Evolutionary conservation across 805 yeast genomes (phyloP).

Genomic region (Metschnikowia colocasiae): DNA sequence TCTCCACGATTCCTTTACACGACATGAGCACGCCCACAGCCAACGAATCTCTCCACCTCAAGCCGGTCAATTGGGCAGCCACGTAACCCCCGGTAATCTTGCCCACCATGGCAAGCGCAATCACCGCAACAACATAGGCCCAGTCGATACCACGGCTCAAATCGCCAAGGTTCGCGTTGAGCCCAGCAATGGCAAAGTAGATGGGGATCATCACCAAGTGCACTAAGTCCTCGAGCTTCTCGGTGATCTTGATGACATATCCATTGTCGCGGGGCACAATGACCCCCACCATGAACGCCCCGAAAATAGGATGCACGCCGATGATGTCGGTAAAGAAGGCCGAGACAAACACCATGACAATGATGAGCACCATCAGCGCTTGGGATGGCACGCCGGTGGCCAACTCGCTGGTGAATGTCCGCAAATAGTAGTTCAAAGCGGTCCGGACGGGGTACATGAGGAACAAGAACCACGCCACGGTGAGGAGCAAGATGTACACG

Average conservation of each 20-base stretch:
- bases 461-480: slow-evolving; percentile 66
- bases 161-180: slow-evolving; percentile 63
- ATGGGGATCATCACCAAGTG: slow-evolving; percentile 69
- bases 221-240: slow-evolving; percentile 74
- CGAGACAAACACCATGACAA: slow-evolving; percentile 57
- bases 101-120: slow-evolving; percentile 62
- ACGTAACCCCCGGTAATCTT: slow-evolving; percentile 65
- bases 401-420: slow-evolving; percentile 50
- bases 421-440: slow-evolving; percentile 43
- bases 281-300: slow-evolving; percentile 75
- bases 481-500: slow-evolving; percentile 61
- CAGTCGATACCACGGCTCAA: slow-evolving; percentile 66
- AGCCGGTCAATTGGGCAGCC: slow-evolving; percentile 58
- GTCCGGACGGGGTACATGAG: slow-evolving; percentile 55
- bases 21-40: slow-evolving; percentile 82
- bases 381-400: slow-evolving; percentile 61
- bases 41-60: slow-evolving; percentile 68
- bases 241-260: slow-evolving; percentile 64
- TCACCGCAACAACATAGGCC: slow-evolving; percentile 71
- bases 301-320: slow-evolving; percentile 85
- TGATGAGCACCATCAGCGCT: slow-evolving; percentile 51
- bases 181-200: slow-evolving; percentile 77
- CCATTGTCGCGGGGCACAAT: slow-evolving; percentile 75
- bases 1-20: slow-evolving; percentile 84
- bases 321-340: slow-evolving; percentile 79